A percentile compares a stretch with the other conserved stretches of the same genome.
phyloP scores from a whole-genome alignment of 768 basidiomycete species.

The Kwoniella sp. region DNA sequence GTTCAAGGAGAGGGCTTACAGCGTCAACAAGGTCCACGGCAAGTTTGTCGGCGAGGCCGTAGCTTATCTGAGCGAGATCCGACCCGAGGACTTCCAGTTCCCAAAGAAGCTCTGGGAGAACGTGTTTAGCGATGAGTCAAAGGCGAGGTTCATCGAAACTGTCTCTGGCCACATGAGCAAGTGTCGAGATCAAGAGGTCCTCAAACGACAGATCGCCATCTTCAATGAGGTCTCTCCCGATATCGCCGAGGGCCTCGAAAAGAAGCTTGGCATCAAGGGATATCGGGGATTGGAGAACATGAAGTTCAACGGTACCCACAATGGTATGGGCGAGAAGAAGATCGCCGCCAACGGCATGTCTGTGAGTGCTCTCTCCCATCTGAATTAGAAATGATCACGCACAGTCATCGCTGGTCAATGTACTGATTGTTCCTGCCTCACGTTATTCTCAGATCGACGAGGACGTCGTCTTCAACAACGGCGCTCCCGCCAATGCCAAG shows the following conservation, averaged over 20 bases:
- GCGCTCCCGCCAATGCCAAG: slow-evolving; percentile 18
- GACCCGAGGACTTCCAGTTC: slow-evolving; percentile 67
- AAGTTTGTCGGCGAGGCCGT: slow-evolving; percentile 69
- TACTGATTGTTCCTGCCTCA: no score
- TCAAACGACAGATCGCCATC: slow-evolving; percentile 58
- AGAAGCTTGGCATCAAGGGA: slow-evolving; percentile 64
- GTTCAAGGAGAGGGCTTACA: slow-evolving; percentile 60
- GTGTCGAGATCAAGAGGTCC: slow-evolving; percentile 48
- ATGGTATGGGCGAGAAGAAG: slow-evolving; percentile 43
- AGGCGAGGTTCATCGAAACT: slow-evolving; percentile 56
- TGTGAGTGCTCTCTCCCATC: no score
- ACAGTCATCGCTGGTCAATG: no score
- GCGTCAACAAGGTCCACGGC: slow-evolving; percentile 62
- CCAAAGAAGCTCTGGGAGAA: slow-evolving; percentile 45
- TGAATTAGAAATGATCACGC: no score
- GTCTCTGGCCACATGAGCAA: slow-evolving; percentile 56
- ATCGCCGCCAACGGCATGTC: slow-evolving; percentile 45
- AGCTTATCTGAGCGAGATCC: slow-evolving; percentile 64
- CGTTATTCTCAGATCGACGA: slow-evolving; percentile 12
- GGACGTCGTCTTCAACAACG: slow-evolving; percentile 27
- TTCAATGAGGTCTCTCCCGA: slow-evolving; percentile 77
- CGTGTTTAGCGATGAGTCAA: slow-evolving; percentile 55
- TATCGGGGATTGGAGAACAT: slow-evolving; percentile 35
- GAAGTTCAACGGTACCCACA: slow-evolving; percentile 48
- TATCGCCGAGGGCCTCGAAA: slow-evolving; percentile 76